Evolutionary conservation across 1,284 basidiomycete genomes (phyloP).

Genomic region (Paramarasmius palmivorus): DNA sequence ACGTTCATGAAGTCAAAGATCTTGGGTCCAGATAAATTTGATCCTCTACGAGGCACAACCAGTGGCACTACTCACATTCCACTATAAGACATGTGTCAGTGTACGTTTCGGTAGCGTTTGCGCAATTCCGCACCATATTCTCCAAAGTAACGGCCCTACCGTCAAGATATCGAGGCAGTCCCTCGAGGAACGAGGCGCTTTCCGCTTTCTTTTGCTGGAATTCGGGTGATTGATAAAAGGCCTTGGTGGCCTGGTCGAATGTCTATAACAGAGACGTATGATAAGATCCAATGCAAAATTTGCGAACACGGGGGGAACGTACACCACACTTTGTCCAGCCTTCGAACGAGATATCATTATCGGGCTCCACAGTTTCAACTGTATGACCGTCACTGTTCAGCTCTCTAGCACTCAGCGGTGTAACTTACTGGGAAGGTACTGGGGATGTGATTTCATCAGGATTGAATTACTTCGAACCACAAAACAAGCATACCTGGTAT

Average conservation of each 20-base stretch:
- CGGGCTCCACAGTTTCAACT: conserved; percentile 69
- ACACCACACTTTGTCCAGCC: conserved; percentile 66
- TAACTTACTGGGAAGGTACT: conserved; percentile 63
- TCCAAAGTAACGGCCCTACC: conserved; percentile 45
- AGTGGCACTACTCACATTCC: conserved; percentile 49
- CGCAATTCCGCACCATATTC: conserved; percentile 55
- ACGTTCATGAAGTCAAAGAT: conserved; percentile 79
- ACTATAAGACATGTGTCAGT: conserved; percentile 36
- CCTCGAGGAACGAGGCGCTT: conserved; percentile 9
- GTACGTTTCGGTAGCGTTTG: background rate
- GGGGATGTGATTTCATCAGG: background rate
- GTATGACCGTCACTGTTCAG: background rate
- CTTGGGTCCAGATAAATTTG: conserved; percentile 29
- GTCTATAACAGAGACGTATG: conserved; percentile 7
- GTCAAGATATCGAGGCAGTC: conserved; percentile 13
- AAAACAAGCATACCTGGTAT: conserved; percentile 56
- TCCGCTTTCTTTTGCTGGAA: conserved; percentile 12
- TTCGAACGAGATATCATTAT: conserved; percentile 62
- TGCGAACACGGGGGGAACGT: conserved; percentile 31
- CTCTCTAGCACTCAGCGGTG: conserved; percentile 18
- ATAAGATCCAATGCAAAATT: too few relatives aligned
- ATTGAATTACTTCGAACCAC: too few relatives aligned
- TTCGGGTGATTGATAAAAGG: conserved; percentile 11
- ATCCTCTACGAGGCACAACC: background rate
- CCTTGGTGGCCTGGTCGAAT: conserved; percentile 11